Conservation (phyloP, 2,329 filamentous ascomycete species). For the Nothophoma quercina region DNA sequence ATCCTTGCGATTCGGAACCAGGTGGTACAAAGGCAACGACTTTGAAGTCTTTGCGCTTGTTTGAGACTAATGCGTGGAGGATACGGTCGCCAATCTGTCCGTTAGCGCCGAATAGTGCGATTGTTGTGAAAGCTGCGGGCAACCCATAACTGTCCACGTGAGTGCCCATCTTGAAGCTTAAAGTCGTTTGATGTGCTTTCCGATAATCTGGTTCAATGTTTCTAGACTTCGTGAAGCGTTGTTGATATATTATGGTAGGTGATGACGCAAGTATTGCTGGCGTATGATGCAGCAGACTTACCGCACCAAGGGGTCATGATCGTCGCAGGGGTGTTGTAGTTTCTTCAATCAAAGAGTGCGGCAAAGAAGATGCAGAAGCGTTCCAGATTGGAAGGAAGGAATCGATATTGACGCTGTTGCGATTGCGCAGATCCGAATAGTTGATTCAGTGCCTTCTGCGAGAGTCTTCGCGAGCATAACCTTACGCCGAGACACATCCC, state of each 20-base stretch:
- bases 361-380: too few relatives aligned
- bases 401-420: too few relatives aligned
- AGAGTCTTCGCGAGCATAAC: too few relatives aligned
- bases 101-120: slow-evolving; percentile 24
- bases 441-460: too few relatives aligned
- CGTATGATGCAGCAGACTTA: neutral
- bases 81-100: slow-evolving; percentile 24
- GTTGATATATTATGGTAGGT: neutral
- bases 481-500: too few relatives aligned
- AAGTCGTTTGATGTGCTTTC: neutral
- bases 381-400: too few relatives aligned
- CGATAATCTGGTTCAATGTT: neutral
- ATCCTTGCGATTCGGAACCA: neutral
- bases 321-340: neutral
- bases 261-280: slow-evolving; percentile 1
- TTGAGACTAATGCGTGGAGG: slow-evolving; percentile 5
- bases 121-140: neutral
- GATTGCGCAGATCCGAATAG: too few relatives aligned
- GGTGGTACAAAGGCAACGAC: slow-evolving; percentile 4
- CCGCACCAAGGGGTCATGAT: neutral
- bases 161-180: neutral
- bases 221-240: neutral
- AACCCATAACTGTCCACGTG: neutral
- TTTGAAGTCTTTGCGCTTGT: slow-evolving; percentile 20
- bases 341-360: too few relatives aligned